Percentiles rank a stretch among this genome's conserved stretches.
These are phyloP conservation scores for Stylosanthes scabra DNA, from an alignment of 331 rosid genomes.

Conservation along the genomic window DNA sequence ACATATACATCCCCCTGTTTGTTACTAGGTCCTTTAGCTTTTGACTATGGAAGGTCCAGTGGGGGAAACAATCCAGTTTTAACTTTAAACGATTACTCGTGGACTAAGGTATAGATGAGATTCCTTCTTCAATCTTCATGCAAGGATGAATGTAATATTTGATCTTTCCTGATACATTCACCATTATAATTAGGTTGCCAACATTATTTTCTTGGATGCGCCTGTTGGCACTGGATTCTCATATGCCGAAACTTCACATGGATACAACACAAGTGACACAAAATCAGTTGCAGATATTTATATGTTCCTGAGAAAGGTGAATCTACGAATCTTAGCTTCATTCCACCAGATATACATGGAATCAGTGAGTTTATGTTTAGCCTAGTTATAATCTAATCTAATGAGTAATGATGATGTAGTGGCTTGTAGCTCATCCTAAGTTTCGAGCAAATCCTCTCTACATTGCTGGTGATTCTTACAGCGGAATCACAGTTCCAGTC, in stretches of 20 bases:
- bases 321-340: background rate
- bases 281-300: slow-evolving; percentile 19
- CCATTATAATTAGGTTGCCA: slow-evolving; percentile 41
- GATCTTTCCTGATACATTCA: background rate
- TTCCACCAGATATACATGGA: background rate
- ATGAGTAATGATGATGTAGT: slow-evolving; percentile 34
- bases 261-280: slow-evolving; percentile 34
- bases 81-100: slow-evolving; percentile 47
- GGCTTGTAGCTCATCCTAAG: slow-evolving; percentile 54
- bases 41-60: slow-evolving; percentile 33
- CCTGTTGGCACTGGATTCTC: slow-evolving; percentile 68
- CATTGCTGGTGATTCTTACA: slow-evolving; percentile 57
- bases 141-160: background rate
- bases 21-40: slow-evolving; percentile 49
- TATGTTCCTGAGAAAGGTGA: slow-evolving; percentile 51
- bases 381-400: background rate
- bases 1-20: background rate
- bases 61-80: slow-evolving; percentile 47
- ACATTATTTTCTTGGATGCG: slow-evolving; percentile 53
- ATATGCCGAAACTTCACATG: slow-evolving; percentile 44
- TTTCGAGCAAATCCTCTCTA: slow-evolving; percentile 45
- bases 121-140: background rate
- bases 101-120: slow-evolving; percentile 58
- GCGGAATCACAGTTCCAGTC: slow-evolving; percentile 53
- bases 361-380: background rate